Evolutionary conservation across 179 eudicot genomes (phyloP).

Genomic region (Corrigiola litoralis): DNA sequence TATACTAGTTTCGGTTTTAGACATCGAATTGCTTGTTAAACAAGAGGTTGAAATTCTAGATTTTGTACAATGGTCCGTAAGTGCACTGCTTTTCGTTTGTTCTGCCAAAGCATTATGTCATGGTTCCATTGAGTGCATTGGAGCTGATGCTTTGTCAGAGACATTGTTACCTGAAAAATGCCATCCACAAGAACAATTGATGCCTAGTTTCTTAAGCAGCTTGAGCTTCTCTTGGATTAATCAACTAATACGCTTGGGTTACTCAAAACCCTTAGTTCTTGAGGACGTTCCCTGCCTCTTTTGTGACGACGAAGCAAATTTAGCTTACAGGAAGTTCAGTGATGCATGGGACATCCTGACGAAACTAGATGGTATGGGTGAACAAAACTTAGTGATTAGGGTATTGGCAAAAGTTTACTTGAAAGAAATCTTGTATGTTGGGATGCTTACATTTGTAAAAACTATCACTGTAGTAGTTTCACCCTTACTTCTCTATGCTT

Average conservation of each 20-base stretch:
- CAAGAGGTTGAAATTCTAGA: constrained; percentile 25
- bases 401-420: constrained; percentile 35
- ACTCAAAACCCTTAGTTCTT: constrained; percentile 41
- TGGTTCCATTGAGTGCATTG: constrained; percentile 1
- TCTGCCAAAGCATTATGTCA: constrained; percentile 29
- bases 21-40: constrained; percentile 24
- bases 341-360: constrained; percentile 36
- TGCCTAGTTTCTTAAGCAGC: constrained; percentile 33
- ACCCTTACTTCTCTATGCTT: constrained; percentile 33
- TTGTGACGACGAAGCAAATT: constrained; percentile 51
- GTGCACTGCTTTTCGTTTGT: constrained; percentile 42
- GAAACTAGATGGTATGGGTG: constrained; percentile 13
- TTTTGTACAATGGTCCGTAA: constrained; percentile 47
- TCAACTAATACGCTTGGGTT: constrained; percentile 50
- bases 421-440: constrained; percentile 46
- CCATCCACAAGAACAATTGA: not conserved
- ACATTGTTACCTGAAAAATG: constrained; percentile 35
- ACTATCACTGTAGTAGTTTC: constrained; percentile 35
- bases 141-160: constrained; percentile 24
- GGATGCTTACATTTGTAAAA: constrained; percentile 41
- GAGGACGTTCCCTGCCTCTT: constrained; percentile 58
- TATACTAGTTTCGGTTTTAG: constrained; percentile 33
- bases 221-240: constrained; percentile 62
- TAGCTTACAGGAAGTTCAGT: constrained; percentile 42
- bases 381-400: constrained; percentile 31